Evolutionary conservation across 2,329 filamentous ascomycete genomes (phyloP), one percentile per base, ranked within the genome.

Genomic region (Magnaporthiopsis rhizophila): DNA sequence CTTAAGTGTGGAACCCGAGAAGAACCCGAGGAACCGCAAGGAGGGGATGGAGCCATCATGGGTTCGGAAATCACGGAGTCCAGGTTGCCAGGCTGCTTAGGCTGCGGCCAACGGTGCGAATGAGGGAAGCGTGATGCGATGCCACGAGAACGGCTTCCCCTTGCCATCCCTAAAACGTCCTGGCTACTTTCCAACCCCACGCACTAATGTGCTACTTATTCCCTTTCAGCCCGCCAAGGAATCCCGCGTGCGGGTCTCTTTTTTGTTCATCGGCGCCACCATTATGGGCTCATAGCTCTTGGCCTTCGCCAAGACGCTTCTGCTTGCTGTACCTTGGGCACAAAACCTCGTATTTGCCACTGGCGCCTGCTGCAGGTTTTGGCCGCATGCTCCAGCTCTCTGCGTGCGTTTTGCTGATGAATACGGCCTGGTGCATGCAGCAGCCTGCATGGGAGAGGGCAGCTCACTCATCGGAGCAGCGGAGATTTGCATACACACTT

Each of bases 281-380:
- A n/a, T 11, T 53, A 24, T 21, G n/a, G 45, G 45, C 45, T 53
- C 7, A 6, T 5, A 18, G 7, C 26, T 21, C 45, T 53, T 53
- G 45, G 21, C 45, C 45, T 53, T 24, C n/a, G 45, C 45, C 45
- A 53, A 53, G 45, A 30, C 45, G 21, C 18, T 11, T 2, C 45
- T 53, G 18, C 45, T 53, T 13, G 38, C 38, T 45, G 38, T 45
- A 3, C 45, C 21, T 1, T 53, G 3, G 45, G 45, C 45, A 24
- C 45, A 24, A 53, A 53, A 53, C 45, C 45, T 53, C 45, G 45
- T 53, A 53, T 53, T 18, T 24, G 21, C 21, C 45, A 5, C 45
- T 53, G 45, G 15, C 38, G 15, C 38, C 45, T 53, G 45, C 45
- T 53, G 66, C 65, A 30, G 32, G 63, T 68, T 3, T 45, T 18